A percentile compares a stretch with the other conserved stretches of the same genome.
Evolutionary conservation across 2,329 filamentous ascomycete genomes (phyloP).

Genomic region (Aspergillus tubingensis): DNA sequence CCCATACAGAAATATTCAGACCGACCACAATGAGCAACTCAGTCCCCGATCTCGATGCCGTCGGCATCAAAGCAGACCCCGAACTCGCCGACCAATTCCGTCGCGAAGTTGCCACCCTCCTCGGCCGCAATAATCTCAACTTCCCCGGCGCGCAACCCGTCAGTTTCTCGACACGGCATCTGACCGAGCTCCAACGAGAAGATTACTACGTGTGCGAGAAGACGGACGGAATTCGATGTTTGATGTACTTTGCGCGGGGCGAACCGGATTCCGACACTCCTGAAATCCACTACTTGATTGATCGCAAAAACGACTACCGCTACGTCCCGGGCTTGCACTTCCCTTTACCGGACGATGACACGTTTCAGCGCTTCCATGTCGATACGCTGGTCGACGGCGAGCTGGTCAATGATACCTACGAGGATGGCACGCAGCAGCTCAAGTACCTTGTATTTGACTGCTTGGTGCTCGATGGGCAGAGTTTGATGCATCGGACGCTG

Average conservation of each 20-base stretch:
- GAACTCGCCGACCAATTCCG: constrained; percentile 65
- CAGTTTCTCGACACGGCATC: constrained; percentile 79
- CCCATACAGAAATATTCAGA: background rate
- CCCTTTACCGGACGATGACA: constrained; percentile 66
- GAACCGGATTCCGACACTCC: constrained; percentile 57
- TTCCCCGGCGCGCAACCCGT: constrained; percentile 96
- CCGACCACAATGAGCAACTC: constrained; percentile 38
- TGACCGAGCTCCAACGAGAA: constrained; percentile 75
- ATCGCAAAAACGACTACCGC: constrained; percentile 98
- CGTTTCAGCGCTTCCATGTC: constrained; percentile 67
- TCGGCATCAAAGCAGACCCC: constrained; percentile 66
- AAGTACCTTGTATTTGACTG: constrained; percentile 94
- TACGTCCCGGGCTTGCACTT: constrained; percentile 79
- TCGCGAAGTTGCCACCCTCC: constrained; percentile 70
- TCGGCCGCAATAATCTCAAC: constrained; percentile 66
- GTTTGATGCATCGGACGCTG: constrained; percentile 74
- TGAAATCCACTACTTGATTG: constrained; percentile 88
- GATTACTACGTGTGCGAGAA: constrained; percentile 99
- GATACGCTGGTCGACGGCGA: constrained; percentile 90
- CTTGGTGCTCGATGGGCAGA: constrained; percentile 74
- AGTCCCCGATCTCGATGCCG: constrained; percentile 44
- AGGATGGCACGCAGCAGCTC: constrained; percentile 67
- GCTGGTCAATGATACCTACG: constrained; percentile 79
- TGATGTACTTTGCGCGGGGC: constrained; percentile 77
- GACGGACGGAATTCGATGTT: constrained; percentile 91